Percentiles rank a stretch among this genome's conserved stretches.
These are phyloP conservation scores for Phytophthora vignae DNA, from an alignment of 352 stramenopile species.

Conservation along the genomic window DNA sequence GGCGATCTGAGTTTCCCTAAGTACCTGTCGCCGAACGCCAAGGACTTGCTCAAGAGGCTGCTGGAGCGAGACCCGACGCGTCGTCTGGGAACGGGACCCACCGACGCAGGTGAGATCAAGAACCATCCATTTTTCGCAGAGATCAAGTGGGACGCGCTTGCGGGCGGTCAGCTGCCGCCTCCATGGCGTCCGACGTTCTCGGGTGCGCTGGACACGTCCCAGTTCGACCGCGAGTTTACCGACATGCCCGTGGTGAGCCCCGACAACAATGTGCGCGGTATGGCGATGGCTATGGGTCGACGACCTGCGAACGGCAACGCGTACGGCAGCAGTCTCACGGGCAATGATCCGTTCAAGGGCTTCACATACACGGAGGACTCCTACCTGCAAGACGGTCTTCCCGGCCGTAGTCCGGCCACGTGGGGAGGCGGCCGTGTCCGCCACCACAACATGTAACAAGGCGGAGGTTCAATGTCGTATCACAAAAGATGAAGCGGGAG, in stretches of 20 bases:
- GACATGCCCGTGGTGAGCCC: slow-evolving; percentile 96
- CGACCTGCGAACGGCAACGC: slow-evolving; percentile 45
- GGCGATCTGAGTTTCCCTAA: slow-evolving; percentile 96
- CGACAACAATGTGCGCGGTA: slow-evolving; percentile 74
- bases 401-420: slow-evolving; percentile 31
- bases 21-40: slow-evolving; percentile 89
- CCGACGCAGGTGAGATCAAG: slow-evolving; percentile 83
- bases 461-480: slow-evolving; percentile 7
- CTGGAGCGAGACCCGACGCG: slow-evolving; percentile 95
- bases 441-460: slow-evolving; percentile 46
- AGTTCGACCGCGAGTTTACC: slow-evolving; percentile 98
- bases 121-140: slow-evolving; percentile 85
- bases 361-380: slow-evolving; percentile 90
- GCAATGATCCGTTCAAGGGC: slow-evolving; percentile 81
- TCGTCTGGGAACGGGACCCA: slow-evolving; percentile 93
- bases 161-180: slow-evolving; percentile 70
- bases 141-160: slow-evolving; percentile 80
- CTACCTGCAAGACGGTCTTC: slow-evolving; percentile 71
- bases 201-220: slow-evolving; percentile 95
- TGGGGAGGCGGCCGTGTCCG: slow-evolving; percentile 35
- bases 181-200: slow-evolving; percentile 95
- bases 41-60: slow-evolving; percentile 90
- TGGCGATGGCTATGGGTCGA: slow-evolving; percentile 59
- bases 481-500: slow-evolving; percentile 22
- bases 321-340: slow-evolving; percentile 65